phyloP scores from a whole-genome alignment of 176 grass and related monocot species.

The Oryza meyeriana region DNA sequence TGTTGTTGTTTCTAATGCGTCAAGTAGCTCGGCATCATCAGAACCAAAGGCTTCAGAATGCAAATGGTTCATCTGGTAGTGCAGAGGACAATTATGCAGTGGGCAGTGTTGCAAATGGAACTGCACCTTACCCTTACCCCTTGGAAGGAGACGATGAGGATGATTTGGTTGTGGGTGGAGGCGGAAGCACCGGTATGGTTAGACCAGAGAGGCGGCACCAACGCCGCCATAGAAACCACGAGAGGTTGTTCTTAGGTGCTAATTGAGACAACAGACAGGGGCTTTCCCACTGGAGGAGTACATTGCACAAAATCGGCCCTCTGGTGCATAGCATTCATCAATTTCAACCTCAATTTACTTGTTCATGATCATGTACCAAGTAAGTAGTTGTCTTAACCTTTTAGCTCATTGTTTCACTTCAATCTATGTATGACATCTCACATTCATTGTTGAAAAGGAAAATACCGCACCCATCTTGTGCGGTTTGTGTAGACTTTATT shows the following conservation, averaged over 20 bases:
- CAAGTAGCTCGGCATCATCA: constrained; percentile 68
- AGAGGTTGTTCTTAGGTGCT: constrained; percentile 57
- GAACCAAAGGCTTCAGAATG: constrained; percentile 56
- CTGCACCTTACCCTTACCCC: constrained; percentile 42
- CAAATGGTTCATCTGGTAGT: constrained; percentile 31
- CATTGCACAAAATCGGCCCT: constrained; percentile 40
- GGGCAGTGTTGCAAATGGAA: constrained; percentile 31
- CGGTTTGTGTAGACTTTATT: constrained; percentile 28
- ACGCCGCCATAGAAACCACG: constrained; percentile 61
- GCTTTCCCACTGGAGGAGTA: constrained; percentile 13
- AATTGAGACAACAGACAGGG: constrained; percentile 37
- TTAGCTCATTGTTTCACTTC: constrained; percentile 43
- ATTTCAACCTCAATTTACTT: constrained; percentile 54
- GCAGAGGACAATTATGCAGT: constrained; percentile 30
- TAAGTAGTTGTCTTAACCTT: constrained; percentile 44
- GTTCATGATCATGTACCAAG: constrained; percentile 64
- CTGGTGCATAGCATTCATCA: constrained; percentile 49
- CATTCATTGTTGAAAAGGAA: constrained; percentile 55
- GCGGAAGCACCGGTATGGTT: constrained; percentile 24
- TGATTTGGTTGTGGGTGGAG: constrained; percentile 26
- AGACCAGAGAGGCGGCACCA: constrained; percentile 47
- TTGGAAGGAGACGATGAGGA: constrained; percentile 51
- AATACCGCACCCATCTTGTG: constrained; percentile 28
- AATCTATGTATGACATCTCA: constrained; percentile 43
- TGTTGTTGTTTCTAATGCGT: constrained; percentile 79